A percentile compares a stretch with the other conserved stretches of the same genome.
Evolutionary conservation across 305 asterid genomes (phyloP).

Genomic region (Petunia hybrid): DNA sequence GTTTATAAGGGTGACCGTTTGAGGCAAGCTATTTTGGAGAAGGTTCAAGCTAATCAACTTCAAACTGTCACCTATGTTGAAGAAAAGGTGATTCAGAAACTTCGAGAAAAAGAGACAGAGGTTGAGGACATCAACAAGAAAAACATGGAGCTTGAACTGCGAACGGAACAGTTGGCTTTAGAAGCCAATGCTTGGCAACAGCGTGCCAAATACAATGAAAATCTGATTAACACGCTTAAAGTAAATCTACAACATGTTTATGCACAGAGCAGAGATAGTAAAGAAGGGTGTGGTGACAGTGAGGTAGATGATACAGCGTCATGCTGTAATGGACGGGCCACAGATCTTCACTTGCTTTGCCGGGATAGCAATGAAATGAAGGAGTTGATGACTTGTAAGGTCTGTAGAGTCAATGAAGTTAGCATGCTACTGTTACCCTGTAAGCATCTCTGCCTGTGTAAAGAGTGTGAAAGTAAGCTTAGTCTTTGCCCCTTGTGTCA

Average conservation of each 20-base stretch:
- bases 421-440: slow-evolving; percentile 94
- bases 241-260: slow-evolving; percentile 73
- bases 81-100: slow-evolving; percentile 74
- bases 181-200: slow-evolving; percentile 95
- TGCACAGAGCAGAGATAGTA: slow-evolving; percentile 80
- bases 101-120: slow-evolving; percentile 79
- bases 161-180: slow-evolving; percentile 67
- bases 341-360: slow-evolving; percentile 52
- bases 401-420: slow-evolving; percentile 74
- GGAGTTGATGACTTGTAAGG: slow-evolving; percentile 80
- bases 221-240: slow-evolving; percentile 74
- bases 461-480: slow-evolving; percentile 81
- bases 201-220: slow-evolving; percentile 78
- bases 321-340: slow-evolving; percentile 73
- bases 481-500: slow-evolving; percentile 87
- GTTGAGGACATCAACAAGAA: slow-evolving; percentile 76
- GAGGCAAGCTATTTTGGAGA: slow-evolving; percentile 76
- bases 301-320: slow-evolving; percentile 94
- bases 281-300: slow-evolving; percentile 98
- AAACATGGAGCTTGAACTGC: slow-evolving; percentile 77
- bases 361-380: slow-evolving; percentile 58
- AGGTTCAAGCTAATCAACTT: slow-evolving; percentile 80
- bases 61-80: slow-evolving; percentile 78
- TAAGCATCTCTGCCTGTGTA: slow-evolving; percentile 94
- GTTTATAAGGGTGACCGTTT: slow-evolving; percentile 77